phyloP scores from a whole-genome alignment of 495 filamentous ascomycete genomes.

The Podospora conica region DNA sequence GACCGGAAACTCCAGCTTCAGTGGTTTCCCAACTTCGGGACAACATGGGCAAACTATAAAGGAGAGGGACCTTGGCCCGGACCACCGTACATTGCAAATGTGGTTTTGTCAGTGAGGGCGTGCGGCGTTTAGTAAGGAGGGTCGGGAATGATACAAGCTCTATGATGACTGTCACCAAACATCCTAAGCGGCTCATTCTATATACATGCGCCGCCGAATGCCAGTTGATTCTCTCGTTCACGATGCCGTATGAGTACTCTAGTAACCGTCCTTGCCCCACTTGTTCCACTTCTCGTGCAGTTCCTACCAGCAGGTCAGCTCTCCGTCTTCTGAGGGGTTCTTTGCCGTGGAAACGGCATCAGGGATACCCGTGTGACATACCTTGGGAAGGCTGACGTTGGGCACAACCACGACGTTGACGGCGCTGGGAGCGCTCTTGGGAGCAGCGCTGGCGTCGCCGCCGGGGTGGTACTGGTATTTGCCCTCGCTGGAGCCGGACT shows the following conservation, averaged over 20 bases:
- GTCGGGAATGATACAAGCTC: conserved; percentile 22
- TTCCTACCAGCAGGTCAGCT: conserved; percentile 44
- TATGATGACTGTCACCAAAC: conserved; percentile 6
- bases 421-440: conserved; percentile 87
- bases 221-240: background rate
- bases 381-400: conserved; percentile 87
- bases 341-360: background rate
- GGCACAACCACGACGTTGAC: conserved; percentile 91
- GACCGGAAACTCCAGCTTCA: background rate
- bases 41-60: too few relatives aligned
- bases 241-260: conserved; percentile 7
- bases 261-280: conserved; percentile 83
- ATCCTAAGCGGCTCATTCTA: conserved; percentile 10
- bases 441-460: conserved; percentile 66
- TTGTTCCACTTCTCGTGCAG: conserved; percentile 97
- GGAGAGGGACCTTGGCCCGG: too few relatives aligned
- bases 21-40: background rate
- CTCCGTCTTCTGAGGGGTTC: background rate
- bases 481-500: conserved; percentile 54
- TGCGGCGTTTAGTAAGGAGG: background rate
- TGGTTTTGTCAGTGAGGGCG: background rate
- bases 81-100: too few relatives aligned
- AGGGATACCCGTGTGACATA: conserved; percentile 33
- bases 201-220: conserved; percentile 14
- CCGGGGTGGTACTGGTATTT: conserved; percentile 93